These are phyloP conservation scores for Penicillium sp. DNA, from an alignment of 2,329 filamentous ascomycete species.

Conservation along the genomic window DNA sequence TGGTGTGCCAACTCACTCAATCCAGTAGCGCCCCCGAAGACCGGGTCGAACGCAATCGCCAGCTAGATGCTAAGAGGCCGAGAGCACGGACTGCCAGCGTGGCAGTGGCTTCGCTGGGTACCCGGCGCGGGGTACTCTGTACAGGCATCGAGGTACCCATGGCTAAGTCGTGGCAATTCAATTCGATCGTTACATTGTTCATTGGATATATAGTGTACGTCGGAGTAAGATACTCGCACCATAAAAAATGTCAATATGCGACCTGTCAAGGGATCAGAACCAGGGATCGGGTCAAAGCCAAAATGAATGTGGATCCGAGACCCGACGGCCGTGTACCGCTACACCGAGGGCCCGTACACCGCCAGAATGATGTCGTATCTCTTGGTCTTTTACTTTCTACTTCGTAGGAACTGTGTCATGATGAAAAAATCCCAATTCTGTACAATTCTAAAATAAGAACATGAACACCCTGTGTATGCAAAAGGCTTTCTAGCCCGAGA, in stretches of 20 bases:
- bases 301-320: not conserved
- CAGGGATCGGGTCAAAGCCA: not conserved
- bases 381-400: no score
- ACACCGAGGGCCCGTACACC: conserved; percentile 9
- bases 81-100: conserved; percentile 22
- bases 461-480: conserved; percentile 10
- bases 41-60: not conserved
- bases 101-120: conserved; percentile 16
- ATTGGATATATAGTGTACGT: not conserved
- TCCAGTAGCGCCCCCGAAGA: not conserved
- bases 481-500: conserved; percentile 2
- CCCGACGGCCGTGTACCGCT: conserved; percentile 2
- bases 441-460: not conserved
- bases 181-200: not conserved
- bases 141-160: not conserved
- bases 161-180: not conserved
- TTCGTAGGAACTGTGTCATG: not conserved
- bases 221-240: not conserved
- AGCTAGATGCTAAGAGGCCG: not conserved
- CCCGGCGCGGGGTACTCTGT: conserved; percentile 1
- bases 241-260: not conserved
- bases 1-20: conserved; percentile 12
- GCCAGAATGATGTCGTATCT: conserved; percentile 18
- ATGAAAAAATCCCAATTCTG: not conserved
- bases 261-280: not conserved